phyloP scores from a whole-genome alignment of 345 rosid genomes.

The Brassica nigra region DNA sequence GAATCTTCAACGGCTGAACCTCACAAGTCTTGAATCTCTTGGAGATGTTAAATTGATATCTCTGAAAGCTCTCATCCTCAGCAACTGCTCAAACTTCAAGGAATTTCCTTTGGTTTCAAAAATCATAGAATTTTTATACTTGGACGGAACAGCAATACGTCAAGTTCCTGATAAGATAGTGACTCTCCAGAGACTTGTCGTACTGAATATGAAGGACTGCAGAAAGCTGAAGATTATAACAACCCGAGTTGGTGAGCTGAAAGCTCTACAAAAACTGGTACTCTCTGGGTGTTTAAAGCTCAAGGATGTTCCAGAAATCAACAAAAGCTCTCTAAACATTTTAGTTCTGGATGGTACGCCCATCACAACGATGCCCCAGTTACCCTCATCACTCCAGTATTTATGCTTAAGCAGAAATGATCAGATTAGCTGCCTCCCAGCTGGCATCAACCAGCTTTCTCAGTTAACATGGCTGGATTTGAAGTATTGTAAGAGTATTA shows the following conservation, averaged over 20 bases:
- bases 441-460: not conserved
- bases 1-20: conserved; percentile 26
- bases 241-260: not conserved
- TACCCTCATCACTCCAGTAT: conserved; percentile 1
- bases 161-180: conserved; percentile 5
- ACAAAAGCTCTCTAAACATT: not conserved
- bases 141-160: conserved; percentile 29
- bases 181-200: conserved; percentile 8
- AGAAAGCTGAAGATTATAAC: not conserved
- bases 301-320: not conserved
- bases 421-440: conserved; percentile 8
- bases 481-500: conserved; percentile 24
- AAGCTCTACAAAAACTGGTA: conserved; percentile 21
- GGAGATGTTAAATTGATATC: not conserved
- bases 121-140: not conserved
- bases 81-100: conserved; percentile 18
- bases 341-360: conserved; percentile 23
- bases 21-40: conserved; percentile 23
- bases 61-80: conserved; percentile 24
- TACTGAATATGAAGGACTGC: conserved; percentile 28
- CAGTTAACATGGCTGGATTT: conserved; percentile 27
- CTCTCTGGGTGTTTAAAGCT: conserved; percentile 27
- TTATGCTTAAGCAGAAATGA: conserved; percentile 12
- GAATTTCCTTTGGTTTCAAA: conserved; percentile 28
- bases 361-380: not conserved